Conservation (phyloP, 805 yeast species). For the Starmerella etchellsii region DNA sequence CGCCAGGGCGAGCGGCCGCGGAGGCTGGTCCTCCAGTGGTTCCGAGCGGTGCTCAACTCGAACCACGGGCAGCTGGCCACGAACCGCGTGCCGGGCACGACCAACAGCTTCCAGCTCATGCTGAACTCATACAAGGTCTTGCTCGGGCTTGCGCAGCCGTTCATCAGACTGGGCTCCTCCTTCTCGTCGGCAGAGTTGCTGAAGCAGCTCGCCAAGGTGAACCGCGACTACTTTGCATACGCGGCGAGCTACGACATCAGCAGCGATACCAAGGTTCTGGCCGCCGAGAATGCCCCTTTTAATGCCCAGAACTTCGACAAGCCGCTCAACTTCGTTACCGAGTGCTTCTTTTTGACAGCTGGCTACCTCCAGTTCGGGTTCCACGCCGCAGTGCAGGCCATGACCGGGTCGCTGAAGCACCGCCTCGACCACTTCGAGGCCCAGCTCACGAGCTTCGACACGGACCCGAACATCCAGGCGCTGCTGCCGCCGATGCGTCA, state of each 20-base stretch:
- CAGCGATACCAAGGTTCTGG: constrained; percentile 74
- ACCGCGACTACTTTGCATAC: constrained; percentile 51
- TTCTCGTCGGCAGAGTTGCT: neutral
- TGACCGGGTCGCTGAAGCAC: constrained; percentile 38
- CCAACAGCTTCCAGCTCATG: constrained; percentile 74
- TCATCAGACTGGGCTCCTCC: constrained; percentile 42
- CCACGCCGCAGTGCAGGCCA: constrained; percentile 57
- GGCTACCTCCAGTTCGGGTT: constrained; percentile 79
- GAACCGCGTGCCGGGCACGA: constrained; percentile 53
- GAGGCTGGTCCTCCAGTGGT: constrained; percentile 48
- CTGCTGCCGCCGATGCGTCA: constrained; percentile 1
- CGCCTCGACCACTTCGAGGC: constrained; percentile 32
- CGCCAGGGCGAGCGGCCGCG: constrained; percentile 62
- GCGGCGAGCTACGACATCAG: constrained; percentile 44
- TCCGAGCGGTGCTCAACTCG: constrained; percentile 60
- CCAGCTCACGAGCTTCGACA: constrained; percentile 12
- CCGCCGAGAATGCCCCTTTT: constrained; percentile 55
- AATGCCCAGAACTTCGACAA: constrained; percentile 20
- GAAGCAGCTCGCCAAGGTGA: constrained; percentile 64
- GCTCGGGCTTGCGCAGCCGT: constrained; percentile 68
- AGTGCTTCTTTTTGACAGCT: constrained; percentile 68
- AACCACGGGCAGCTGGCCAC: constrained; percentile 76
- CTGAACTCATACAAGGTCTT: constrained; percentile 57
- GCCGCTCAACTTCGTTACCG: constrained; percentile 75
- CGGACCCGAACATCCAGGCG: constrained; percentile 1